Evolutionary conservation across 2,329 filamentous ascomycete genomes (phyloP).

Genomic region (Fusarium austroafricanum): DNA sequence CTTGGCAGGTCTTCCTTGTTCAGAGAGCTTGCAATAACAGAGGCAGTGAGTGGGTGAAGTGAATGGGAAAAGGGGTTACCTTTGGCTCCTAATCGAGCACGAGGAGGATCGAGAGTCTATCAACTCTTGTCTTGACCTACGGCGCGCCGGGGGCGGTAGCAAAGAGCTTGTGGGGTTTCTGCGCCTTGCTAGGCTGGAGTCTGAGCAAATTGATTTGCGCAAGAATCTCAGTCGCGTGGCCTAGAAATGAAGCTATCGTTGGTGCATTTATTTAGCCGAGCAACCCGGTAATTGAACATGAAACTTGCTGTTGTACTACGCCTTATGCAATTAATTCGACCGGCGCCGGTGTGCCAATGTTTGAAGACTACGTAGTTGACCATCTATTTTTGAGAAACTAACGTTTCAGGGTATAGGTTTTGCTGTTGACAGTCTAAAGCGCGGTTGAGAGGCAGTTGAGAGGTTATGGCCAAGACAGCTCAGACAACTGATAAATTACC

Average conservation of each 20-base stretch:
- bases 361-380: background rate
- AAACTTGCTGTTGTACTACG: background rate
- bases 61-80: background rate
- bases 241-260: background rate
- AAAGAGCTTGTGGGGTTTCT: background rate
- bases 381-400: background rate
- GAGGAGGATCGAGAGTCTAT: background rate
- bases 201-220: background rate
- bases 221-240: background rate
- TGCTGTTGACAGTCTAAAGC: background rate
- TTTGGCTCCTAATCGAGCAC: background rate
- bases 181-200: constrained; percentile 1
- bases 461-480: constrained; percentile 10
- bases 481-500: constrained; percentile 13
- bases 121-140: background rate
- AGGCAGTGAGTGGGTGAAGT: background rate
- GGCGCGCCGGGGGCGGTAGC: background rate
- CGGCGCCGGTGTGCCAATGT: background rate
- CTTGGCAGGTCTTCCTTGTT: constrained; percentile 3
- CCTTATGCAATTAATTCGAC: constrained; percentile 3
- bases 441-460: constrained; percentile 4
- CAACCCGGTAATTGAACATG: background rate
- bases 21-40: background rate
- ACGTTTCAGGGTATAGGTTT: constrained; percentile 8
- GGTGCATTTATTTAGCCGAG: constrained; percentile 17